Evolutionary conservation across 331 rosid genomes (phyloP).

Genomic region (Acacia concinna): DNA sequence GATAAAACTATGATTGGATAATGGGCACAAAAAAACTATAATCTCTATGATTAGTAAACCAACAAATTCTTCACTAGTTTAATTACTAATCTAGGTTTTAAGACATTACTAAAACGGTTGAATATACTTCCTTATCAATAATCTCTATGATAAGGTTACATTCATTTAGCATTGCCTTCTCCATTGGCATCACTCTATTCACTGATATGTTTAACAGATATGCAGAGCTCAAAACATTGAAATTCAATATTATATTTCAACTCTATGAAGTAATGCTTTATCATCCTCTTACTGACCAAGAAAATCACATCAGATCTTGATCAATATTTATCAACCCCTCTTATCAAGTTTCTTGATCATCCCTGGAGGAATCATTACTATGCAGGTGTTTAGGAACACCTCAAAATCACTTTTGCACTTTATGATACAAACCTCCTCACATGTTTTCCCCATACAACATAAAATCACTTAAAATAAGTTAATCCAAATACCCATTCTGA

Average conservation of each 20-base stretch:
- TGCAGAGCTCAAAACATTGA: background rate
- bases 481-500: background rate
- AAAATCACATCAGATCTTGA: conserved; percentile 12
- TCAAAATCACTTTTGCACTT: background rate
- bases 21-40: too few species aligned
- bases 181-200: background rate
- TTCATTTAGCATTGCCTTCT: background rate
- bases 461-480: background rate
- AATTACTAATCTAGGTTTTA: background rate
- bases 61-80: background rate
- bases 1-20: background rate
- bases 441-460: background rate
- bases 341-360: background rate
- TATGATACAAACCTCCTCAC: background rate
- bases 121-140: background rate
- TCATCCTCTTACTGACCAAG: conserved; percentile 5
- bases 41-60: too few species aligned
- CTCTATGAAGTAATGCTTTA: background rate
- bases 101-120: background rate
- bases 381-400: background rate
- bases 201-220: background rate
- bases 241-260: background rate
- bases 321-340: conserved; percentile 10
- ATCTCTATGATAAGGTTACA: background rate
- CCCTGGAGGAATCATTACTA: background rate